phyloP scores from a whole-genome alignment of 148 eudicot species.

The Amaranthus cruentus region DNA sequence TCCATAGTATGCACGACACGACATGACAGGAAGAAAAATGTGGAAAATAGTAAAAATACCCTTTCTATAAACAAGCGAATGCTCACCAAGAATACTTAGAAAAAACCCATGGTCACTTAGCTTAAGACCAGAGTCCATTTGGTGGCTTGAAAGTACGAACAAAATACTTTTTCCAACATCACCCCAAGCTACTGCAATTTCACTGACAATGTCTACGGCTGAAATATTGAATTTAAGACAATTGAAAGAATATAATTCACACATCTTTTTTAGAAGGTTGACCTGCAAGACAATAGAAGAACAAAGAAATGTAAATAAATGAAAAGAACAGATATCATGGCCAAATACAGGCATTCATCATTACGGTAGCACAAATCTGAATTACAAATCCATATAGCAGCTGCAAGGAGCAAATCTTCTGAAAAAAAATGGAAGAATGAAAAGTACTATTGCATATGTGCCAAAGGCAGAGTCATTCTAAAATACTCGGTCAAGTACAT shows the following conservation, averaged over 20 bases:
- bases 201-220: conserved; percentile 33
- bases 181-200: conserved; percentile 44
- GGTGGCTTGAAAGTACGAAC: conserved; percentile 40
- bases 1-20: neutral
- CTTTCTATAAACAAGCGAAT: neutral
- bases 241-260: conserved; percentile 41
- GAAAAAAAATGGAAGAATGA: neutral
- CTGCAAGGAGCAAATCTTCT: neutral
- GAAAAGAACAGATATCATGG: neutral
- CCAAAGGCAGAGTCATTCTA: neutral
- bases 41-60: neutral
- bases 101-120: conserved; percentile 37
- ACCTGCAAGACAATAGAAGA: conserved; percentile 34
- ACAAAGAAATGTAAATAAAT: neutral
- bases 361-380: too few species aligned
- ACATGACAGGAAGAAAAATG: too few species aligned
- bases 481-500: neutral
- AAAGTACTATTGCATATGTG: neutral
- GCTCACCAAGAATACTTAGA: conserved; percentile 53
- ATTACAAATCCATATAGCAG: neutral
- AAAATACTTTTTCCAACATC: conserved; percentile 37
- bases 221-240: conserved; percentile 33
- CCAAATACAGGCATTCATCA: neutral
- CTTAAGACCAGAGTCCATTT: conserved; percentile 29
- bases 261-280: conserved; percentile 34